Conservation (phyloP, 305 asterid species). For the Fraxinus latifolia region DNA sequence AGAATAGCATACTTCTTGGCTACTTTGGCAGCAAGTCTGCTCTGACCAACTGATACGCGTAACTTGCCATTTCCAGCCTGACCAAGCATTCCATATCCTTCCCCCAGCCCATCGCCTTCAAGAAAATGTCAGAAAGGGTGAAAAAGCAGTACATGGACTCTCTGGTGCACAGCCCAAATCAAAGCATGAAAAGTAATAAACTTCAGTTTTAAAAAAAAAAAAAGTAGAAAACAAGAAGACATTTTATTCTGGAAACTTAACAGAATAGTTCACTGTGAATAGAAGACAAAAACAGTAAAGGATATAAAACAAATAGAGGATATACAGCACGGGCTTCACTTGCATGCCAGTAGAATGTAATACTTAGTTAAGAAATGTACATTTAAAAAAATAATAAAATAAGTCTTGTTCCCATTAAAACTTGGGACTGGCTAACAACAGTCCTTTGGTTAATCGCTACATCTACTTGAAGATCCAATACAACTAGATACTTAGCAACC, state of each 20-base stretch:
- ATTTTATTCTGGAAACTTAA: neutral
- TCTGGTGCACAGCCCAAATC: neutral
- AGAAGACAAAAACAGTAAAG: neutral
- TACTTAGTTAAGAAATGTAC: neutral
- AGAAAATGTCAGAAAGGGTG: constrained; percentile 6
- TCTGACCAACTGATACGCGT: constrained; percentile 76
- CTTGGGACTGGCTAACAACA: neutral
- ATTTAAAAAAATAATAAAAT: neutral
- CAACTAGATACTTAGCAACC: neutral
- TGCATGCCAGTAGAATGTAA: neutral
- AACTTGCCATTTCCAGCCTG: constrained; percentile 95
- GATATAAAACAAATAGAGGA: neutral
- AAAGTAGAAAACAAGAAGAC: neutral
- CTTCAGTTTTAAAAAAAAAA: neutral
- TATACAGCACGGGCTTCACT: neutral
- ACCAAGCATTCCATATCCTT: constrained; percentile 99
- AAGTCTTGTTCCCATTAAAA: neutral
- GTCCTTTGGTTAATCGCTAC: neutral
- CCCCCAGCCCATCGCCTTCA: constrained; percentile 96
- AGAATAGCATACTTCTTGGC: constrained; percentile 62
- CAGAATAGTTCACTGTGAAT: neutral
- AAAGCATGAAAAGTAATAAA: neutral
- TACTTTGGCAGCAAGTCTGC: constrained; percentile 82
- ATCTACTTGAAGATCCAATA: neutral
- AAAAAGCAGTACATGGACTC: neutral